phyloP scores from a whole-genome alignment of 768 basidiomycete species.

The Leccinum aurantiacum region DNA sequence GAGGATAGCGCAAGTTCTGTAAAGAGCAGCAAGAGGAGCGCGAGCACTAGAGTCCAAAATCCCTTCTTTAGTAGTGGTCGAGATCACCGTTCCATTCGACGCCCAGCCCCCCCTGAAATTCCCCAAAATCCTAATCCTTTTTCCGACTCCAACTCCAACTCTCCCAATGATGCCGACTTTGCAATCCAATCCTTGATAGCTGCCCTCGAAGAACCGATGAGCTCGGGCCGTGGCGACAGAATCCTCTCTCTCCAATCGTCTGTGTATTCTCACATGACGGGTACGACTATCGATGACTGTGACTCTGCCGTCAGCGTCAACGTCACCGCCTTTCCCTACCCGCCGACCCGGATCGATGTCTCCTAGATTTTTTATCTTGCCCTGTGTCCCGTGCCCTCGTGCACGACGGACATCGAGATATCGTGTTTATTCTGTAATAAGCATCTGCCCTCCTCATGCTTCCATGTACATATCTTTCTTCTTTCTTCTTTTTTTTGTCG shows the following conservation, averaged over 20 bases:
- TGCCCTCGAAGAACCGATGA: slow-evolving; percentile 54
- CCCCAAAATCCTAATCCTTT: slow-evolving; percentile 40
- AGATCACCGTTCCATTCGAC: slow-evolving; percentile 31
- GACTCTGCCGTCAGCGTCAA: slow-evolving; percentile 28
- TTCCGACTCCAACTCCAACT: slow-evolving; percentile 32
- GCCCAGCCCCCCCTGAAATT: slow-evolving; percentile 17
- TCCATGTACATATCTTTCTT: slow-evolving; percentile 12
- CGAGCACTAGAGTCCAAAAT: slow-evolving; percentile 25
- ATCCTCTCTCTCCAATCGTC: slow-evolving; percentile 63
- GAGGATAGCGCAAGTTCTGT: slow-evolving; percentile 21
- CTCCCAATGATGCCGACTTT: slow-evolving; percentile 28
- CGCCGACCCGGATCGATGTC: slow-evolving; percentile 20
- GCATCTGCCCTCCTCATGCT: slow-evolving; percentile 10
- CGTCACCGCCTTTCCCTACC: slow-evolving; percentile 31
- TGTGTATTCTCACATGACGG: slow-evolving; percentile 27
- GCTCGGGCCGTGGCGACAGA: slow-evolving; percentile 47
- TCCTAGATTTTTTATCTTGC: slow-evolving; percentile 9
- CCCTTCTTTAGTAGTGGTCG: slow-evolving; percentile 43
- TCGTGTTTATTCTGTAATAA: slow-evolving; percentile 9
- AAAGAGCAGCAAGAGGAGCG: slow-evolving; percentile 8
- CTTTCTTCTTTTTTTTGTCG: neutral
- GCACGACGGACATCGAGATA: neutral
- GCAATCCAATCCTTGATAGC: slow-evolving; percentile 65
- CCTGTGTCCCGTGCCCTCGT: neutral
- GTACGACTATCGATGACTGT: slow-evolving; percentile 17